Evolutionary conservation across 345 rosid species (phyloP), one percentile per base, ranked within the genome.

Genomic region (Brassica juncea): DNA sequence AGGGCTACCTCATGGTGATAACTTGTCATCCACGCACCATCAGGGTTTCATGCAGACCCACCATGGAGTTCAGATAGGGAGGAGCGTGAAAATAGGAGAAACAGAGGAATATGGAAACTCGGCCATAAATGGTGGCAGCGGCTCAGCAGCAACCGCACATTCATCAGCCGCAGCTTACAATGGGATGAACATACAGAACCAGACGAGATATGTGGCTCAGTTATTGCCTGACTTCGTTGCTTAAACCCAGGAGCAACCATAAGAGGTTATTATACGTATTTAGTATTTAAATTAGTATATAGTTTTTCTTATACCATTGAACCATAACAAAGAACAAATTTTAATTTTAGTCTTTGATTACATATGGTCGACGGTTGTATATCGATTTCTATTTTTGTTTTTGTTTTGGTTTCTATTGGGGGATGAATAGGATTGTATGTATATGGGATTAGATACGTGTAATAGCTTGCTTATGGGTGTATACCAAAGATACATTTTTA

Each of bases 161-260:
- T 70, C 83, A 62, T 75, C 83, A 35, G 79, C 70, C 0, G 82
- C 35, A 25, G 74, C 89, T 8, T 94, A 86, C 63, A 94, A 91
- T 34, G 88, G 82, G 85, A 89, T 94, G 84, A 84, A 88, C 72
- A 89, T 92, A 39, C 94, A 90, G 86, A 91, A 86, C 87, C 76
- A 93, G 72, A 94, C 90, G 90, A 86, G 97, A 87, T 92, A 91
- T 57, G 91, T 86, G 15, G 97, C 97, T 15, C 98, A 89, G 71
- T 80, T 92, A 74, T 84, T 94, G 84, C 97, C 89, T 3, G 99
- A 94, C 84, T 94, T 91, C 55, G 99, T 94, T 72, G 86, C 97
- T 66, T 94, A 87, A n/a, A 37, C 14, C 34, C 25, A 21, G 34
- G 58, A 52, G 47, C 52, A 60, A 78, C 19, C 39, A 27, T 23